A percentile compares a stretch with the other conserved stretches of the same genome.
Conservation (phyloP, 176 grass and related monocot genomes). For the Coix lacrymajobi region DNA sequence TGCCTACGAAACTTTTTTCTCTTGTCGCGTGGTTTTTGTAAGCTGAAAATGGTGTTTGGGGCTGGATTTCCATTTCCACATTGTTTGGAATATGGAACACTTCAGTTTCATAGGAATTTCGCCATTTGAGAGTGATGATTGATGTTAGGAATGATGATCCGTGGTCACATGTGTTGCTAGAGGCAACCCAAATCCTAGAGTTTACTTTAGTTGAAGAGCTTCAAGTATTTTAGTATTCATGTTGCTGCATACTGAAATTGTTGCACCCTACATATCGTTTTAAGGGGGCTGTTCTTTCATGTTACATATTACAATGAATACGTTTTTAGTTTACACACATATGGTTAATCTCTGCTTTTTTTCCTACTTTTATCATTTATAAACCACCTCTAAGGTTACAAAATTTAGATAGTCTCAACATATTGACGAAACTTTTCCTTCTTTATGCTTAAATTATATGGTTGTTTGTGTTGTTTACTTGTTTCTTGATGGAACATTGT, state of each 20-base stretch:
- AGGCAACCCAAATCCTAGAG: not conserved
- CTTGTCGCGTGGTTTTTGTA: not conserved
- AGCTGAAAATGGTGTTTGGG: not conserved
- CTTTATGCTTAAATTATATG: not conserved
- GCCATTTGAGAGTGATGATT: not conserved
- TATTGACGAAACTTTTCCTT: not conserved
- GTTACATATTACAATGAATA: not conserved
- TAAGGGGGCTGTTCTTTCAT: not conserved
- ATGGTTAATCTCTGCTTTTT: not conserved
- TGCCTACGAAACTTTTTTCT: not conserved
- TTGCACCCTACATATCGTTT: not conserved
- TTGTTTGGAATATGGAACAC: not conserved
- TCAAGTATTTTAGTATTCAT: not conserved
- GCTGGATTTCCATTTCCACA: not conserved
- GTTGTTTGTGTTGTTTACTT: conserved; percentile 2
- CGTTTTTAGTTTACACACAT: not conserved
- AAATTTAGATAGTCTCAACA: not conserved
- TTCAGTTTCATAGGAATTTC: not conserved
- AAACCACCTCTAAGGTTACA: not conserved
- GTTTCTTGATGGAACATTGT: not conserved
- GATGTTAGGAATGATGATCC: not conserved
- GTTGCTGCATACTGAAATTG: not conserved
- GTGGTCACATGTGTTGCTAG: not conserved
- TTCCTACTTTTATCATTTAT: not conserved
- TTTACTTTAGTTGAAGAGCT: not conserved